Evolutionary conservation across 805 yeast species (phyloP), one percentile per base, ranked within the genome.

Genomic region (Komagataella kurtzmanii): DNA sequence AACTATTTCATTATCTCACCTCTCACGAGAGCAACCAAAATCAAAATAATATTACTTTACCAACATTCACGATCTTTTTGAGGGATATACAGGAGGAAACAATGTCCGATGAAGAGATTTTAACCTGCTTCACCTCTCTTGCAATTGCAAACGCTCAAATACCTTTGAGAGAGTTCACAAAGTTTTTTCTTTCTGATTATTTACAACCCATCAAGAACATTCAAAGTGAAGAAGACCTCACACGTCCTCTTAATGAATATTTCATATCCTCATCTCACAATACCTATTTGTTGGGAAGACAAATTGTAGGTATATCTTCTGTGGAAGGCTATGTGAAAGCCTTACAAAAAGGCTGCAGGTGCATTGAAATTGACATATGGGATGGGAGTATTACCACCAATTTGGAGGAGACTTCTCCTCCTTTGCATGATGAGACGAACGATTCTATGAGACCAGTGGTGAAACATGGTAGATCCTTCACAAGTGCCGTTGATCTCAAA

Each of bases 361-460:
- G 97, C 55, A 73, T 93, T n/a, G 99, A 93, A 61, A 80, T 93
- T 45, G 99, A 93, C 65, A 73, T 93, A 18, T 93, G 99, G 99
- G 96, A 91, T 68, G 86, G 83, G 19, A 44, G 6, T 8, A 10
- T 30, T 8, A 14, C 40, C 14, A 30, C 40, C 6, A 30, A 30
- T 14, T 1, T 21, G 6, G 40, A 30, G 14, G 40, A 30, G n/a
- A 14, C 5, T 10, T 30, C 40, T 30, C 6, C 40, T 14, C 12
- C 40, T 30, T 30, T 30, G 40, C 81, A 77, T 40, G 48, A 49
- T 7, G 64, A 54, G n/a, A 36, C 45, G 10, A 62, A 67, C 3
- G 65, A 62, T 12, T 30, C 40, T 14, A 65, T 67, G 10, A 90
- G 84, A 0, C 99, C 99, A 0, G 77, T 87, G 0, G 97, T 93